These are phyloP conservation scores for Graphiopsis chlorocephala DNA, from an alignment of 2,329 filamentous ascomycete species.

Conservation along the genomic window DNA sequence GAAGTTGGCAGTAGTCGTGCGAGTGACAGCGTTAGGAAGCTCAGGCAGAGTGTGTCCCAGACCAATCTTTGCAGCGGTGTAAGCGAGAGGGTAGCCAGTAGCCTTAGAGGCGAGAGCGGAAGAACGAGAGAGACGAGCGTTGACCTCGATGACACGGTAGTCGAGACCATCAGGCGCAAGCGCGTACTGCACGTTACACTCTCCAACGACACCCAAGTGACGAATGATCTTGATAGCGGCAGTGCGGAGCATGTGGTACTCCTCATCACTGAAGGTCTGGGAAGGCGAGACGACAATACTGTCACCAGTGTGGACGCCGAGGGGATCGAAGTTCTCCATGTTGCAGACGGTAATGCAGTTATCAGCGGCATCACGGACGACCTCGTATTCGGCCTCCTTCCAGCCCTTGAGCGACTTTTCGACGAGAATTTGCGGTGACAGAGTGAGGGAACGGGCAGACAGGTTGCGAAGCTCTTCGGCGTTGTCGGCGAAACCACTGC, in stretches of 20 bases:
- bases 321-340: slow-evolving; percentile 98
- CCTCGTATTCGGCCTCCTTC: slow-evolving; percentile 99
- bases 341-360: slow-evolving; percentile 99
- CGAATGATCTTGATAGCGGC: slow-evolving; percentile 98
- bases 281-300: slow-evolving; percentile 97
- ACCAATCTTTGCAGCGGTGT: slow-evolving; percentile 97
- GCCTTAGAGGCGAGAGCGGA: slow-evolving; percentile 97
- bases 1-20: slow-evolving; percentile 98
- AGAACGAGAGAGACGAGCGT: slow-evolving; percentile 94
- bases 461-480: slow-evolving; percentile 90
- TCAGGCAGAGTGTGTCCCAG: slow-evolving; percentile 93
- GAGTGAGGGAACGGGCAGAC: slow-evolving; percentile 84
- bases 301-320: slow-evolving; percentile 97
- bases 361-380: slow-evolving; percentile 93
- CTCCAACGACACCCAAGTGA: slow-evolving; percentile 93
- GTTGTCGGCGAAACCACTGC: slow-evolving; percentile 93
- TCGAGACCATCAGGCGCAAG: slow-evolving; percentile 94
- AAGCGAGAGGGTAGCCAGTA: slow-evolving; percentile 93
- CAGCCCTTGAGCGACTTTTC: slow-evolving; percentile 99
- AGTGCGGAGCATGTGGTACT: slow-evolving; percentile 98
- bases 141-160: slow-evolving; percentile 98
- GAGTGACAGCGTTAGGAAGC: slow-evolving; percentile 95
- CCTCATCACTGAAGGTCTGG: slow-evolving; percentile 95
- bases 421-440: slow-evolving; percentile 93
- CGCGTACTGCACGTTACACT: slow-evolving; percentile 98